A percentile compares a stretch with the other conserved stretches of the same genome.
phyloP scores from a whole-genome alignment of 2,329 filamentous ascomycete genomes.

The Xylaria sp. region DNA sequence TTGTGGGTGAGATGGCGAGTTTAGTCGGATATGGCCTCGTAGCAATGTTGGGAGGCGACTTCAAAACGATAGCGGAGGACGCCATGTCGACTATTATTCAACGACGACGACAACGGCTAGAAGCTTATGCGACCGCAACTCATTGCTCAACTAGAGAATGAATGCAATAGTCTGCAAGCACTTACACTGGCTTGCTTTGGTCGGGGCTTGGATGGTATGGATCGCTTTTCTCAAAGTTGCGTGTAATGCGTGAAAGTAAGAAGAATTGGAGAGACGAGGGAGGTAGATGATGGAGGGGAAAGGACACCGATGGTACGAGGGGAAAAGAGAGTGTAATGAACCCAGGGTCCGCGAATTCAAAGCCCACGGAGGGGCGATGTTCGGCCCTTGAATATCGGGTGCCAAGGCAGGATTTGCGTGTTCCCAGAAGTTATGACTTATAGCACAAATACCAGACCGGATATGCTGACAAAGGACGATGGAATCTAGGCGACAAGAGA shows the following conservation, averaged over 20 bases:
- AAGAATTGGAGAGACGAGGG: not conserved
- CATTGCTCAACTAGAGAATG: constrained; percentile 6
- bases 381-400: constrained; percentile 22
- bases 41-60: constrained; percentile 36
- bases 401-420: constrained; percentile 19
- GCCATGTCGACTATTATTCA: constrained; percentile 40
- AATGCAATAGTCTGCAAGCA: not conserved
- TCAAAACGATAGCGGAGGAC: constrained; percentile 39
- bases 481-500: not conserved
- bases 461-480: not conserved
- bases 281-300: not conserved
- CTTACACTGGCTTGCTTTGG: constrained; percentile 3
- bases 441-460: not conserved
- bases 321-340: constrained; percentile 1
- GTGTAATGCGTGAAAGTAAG: not conserved
- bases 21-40: constrained; percentile 45
- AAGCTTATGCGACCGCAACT: constrained; percentile 6
- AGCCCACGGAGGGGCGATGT: constrained; percentile 21
- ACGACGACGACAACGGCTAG: not conserved
- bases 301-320: not conserved
- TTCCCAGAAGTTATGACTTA: constrained; percentile 2
- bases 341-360: not conserved
- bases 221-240: constrained; percentile 2
- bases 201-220: not conserved
- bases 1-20: constrained; percentile 48